Evolutionary conservation across 352 stramenopile species (phyloP).

Genomic region (Phytophthora agathidicida): DNA sequence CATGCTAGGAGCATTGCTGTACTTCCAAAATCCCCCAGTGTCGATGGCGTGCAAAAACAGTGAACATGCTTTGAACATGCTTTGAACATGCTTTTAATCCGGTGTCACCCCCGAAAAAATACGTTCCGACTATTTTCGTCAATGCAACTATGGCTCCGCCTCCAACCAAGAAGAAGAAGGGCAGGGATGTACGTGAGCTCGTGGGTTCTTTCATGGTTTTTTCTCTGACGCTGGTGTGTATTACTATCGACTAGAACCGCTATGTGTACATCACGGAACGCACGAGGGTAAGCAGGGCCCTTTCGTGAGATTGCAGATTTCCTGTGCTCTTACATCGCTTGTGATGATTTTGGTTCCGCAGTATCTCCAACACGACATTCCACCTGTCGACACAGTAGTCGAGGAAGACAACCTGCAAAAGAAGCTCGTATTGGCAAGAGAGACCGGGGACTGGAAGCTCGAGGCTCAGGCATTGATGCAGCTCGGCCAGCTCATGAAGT

Average conservation of each 20-base stretch:
- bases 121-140: slow-evolving; percentile 18
- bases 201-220: not conserved
- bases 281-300: slow-evolving; percentile 43
- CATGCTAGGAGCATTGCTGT: too few species aligned
- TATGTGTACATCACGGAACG: slow-evolving; percentile 85
- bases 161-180: slow-evolving; percentile 27
- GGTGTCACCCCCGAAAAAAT: too few species aligned
- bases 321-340: not conserved
- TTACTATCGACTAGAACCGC: slow-evolving; percentile 47
- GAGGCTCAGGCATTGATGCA: slow-evolving; percentile 70
- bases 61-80: too few species aligned
- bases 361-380: slow-evolving; percentile 75
- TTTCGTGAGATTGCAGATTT: not conserved
- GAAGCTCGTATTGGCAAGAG: slow-evolving; percentile 48
- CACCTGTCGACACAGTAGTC: slow-evolving; percentile 70
- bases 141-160: slow-evolving; percentile 5
- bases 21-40: too few species aligned
- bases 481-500: slow-evolving; percentile 81
- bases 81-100: too few species aligned
- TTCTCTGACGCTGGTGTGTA: not conserved
- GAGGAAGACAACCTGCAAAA: slow-evolving; percentile 77
- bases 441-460: slow-evolving; percentile 61
- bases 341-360: slow-evolving; percentile 12
- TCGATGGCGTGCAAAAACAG: too few species aligned
- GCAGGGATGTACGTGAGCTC: slow-evolving; percentile 28